These are phyloP conservation scores for Podosphaera fusca DNA, from an alignment of 2,329 filamentous ascomycete genomes.

Conservation along the genomic window DNA sequence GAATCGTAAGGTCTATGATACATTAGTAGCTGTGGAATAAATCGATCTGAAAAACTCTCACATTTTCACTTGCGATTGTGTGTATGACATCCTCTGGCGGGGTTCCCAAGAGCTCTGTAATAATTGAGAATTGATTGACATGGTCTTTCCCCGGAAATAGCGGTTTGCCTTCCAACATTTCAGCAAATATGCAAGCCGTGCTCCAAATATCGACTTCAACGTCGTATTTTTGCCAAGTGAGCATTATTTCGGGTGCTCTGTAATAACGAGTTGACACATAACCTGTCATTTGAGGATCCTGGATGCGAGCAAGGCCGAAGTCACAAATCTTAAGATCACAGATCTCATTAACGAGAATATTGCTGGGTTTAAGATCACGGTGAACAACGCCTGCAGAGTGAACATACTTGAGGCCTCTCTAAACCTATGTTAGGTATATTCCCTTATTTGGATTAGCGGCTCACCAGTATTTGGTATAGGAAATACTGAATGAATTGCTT, in stretches of 20 bases:
- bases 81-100: constrained; percentile 96
- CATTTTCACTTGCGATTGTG: constrained; percentile 95
- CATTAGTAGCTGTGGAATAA: constrained; percentile 10
- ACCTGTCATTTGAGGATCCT: constrained; percentile 98
- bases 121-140: constrained; percentile 98
- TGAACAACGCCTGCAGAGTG: constrained; percentile 96
- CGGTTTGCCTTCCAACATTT: constrained; percentile 97
- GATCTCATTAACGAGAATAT: constrained; percentile 98
- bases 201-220: constrained; percentile 99
- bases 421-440: constrained; percentile 1
- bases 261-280: constrained; percentile 99
- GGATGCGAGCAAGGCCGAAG: constrained; percentile 89
- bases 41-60: constrained; percentile 21
- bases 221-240: constrained; percentile 99
- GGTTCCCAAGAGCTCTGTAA: constrained; percentile 87
- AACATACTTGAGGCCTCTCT: constrained; percentile 97
- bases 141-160: constrained; percentile 97
- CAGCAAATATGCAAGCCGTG: constrained; percentile 93
- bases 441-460: constrained; percentile 12
- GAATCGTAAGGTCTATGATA: constrained; percentile 62
- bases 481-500: constrained; percentile 99
- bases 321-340: constrained; percentile 99
- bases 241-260: constrained; percentile 96
- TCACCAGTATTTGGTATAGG: constrained; percentile 91
- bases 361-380: constrained; percentile 92